Base-by-base conservation (phyloP, 2,329 filamentous ascomycete species). In the Aspergillus sclerotialis region DNA sequence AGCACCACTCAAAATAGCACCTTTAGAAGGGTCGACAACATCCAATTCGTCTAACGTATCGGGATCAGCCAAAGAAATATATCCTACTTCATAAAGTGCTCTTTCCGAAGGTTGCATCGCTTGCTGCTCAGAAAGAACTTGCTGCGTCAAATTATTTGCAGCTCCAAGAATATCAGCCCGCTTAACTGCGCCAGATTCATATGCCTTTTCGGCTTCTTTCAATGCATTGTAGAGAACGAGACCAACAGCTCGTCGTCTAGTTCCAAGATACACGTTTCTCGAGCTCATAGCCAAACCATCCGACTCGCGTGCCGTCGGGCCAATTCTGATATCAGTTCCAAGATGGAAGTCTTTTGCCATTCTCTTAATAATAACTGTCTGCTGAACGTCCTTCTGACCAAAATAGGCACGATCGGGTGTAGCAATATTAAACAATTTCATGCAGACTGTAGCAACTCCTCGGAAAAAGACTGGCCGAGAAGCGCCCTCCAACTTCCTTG, bases 361-460 rank as follows among this genome's bases (percentile, higher is more conserved):
- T 28, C 84, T 78, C 52, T 78, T 80, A 52, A 98, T 84, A 8
- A 98, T 76, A 12, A 94, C 84, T 0, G 88, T 94, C 65, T 98
- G 92, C 68, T 98, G 92, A 13, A 95, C 79, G 60, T 98, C 92
- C 66, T 98, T 98, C 62, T 96, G 92, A 4, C 92, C 92, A 67
- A 98, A 95, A 65, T 94, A 92, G 4, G 87, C 85, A 28, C 75
- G 75, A 37, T 89, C 82, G 4, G 86, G 82, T 44, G 78, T 72
- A 29, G 86, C 80, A 35, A 88, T 84, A 53, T 89, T 89, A 65
- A 93, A 90, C 10, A 93, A 66, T 64, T 93, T 98, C 76, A 90
- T 92, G 67, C 89, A 95, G 2, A 98, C 83, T 2, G 92, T 98
- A 13, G 92, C 89, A 21, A 98, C 92, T 25, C 92, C 92, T 31